Base-by-base conservation (phyloP, 2,329 filamentous ascomycete genomes). In the Neofusicoccum umdonicola region DNA sequence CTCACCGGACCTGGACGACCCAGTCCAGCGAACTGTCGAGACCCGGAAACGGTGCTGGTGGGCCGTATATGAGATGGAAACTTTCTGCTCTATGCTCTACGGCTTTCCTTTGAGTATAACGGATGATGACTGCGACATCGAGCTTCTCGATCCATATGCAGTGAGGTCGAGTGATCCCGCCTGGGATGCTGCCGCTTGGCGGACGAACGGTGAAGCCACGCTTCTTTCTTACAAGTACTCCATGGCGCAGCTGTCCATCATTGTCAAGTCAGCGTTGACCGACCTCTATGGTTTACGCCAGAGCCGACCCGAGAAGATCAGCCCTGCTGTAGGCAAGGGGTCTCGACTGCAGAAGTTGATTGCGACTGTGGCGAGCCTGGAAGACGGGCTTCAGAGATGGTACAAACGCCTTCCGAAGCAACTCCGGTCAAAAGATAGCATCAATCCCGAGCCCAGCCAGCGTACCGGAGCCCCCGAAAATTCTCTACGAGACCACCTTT, bases 61-160 rank as follows among this genome's bases (percentile, higher is more conserved):
- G 76, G 77, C 78, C 0, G 73, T 79, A 0, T 77, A 79, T 42
- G 78, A 79, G 56, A 74, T 78, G 1, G 78, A 79, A 42, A 78
- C 75, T 0, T 77, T 79, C 22, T 79, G 76, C 62, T 78, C 77
- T 0, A 79, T 79, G 71, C 69, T 76, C 0, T 80, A 79, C 42
- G 77, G 78, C 1, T 79, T 76, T 47, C 77, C 77, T 27, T 19
- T 62, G 15, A 62, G 57, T 8, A 62, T 62, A 8, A 31, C 22
- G 4, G 57, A 62, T 35, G 42, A 39, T 13, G 57, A 62, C 35
- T 62, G 57, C 17, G 57, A 62, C 8, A 27, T 50, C 12, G n/a
- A 51, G 7, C 52, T 41, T 2, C n/a, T 57, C 22, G 11, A 57
- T 11, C 52, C 52, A 1, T 57, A 57, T 15, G 35, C 52, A 27